phyloP scores from a whole-genome alignment of 2,329 filamentous ascomycete genomes.

The Neofusicoccum ribis region DNA sequence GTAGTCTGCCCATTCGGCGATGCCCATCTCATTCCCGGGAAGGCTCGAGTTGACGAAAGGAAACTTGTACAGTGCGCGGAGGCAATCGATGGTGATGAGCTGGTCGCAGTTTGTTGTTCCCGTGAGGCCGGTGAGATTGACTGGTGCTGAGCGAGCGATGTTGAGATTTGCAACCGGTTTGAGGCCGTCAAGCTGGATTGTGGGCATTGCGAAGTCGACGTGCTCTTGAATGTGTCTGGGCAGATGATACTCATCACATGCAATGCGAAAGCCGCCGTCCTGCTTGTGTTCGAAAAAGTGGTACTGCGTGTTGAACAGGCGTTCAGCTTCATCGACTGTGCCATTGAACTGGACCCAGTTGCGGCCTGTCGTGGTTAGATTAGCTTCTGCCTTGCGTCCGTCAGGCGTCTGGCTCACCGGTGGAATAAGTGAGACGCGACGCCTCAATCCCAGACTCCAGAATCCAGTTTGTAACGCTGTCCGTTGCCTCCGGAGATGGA shows the following conservation, averaged over 20 bases:
- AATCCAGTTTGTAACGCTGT: constrained; percentile 30
- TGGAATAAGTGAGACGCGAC: constrained; percentile 21
- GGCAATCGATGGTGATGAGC: constrained; percentile 59
- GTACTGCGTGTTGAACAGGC: constrained; percentile 42
- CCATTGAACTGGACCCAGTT: constrained; percentile 44
- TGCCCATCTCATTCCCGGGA: constrained; percentile 15
- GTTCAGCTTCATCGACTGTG: constrained; percentile 38
- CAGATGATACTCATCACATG: constrained; percentile 42
- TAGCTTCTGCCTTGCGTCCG: no score
- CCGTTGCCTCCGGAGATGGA: constrained; percentile 26
- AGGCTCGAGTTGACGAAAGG: constrained; percentile 21
- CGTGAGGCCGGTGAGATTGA: constrained; percentile 27
- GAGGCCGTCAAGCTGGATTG: constrained; percentile 40
- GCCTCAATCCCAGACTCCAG: neutral
- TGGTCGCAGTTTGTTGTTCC: constrained; percentile 48
- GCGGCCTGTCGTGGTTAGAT: neutral
- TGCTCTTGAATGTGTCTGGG: constrained; percentile 27
- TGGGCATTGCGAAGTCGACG: constrained; percentile 40
- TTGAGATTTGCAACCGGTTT: neutral
- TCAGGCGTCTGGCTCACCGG: constrained; percentile 17
- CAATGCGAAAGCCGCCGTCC: constrained; percentile 36
- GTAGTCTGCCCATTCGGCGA: constrained; percentile 15
- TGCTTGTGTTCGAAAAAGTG: constrained; percentile 38
- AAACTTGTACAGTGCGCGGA: constrained; percentile 40
- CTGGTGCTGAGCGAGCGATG: no score